Base-by-base conservation (phyloP, 2,329 filamentous ascomycete species). In the Aspergillus puulaauensis region DNA sequence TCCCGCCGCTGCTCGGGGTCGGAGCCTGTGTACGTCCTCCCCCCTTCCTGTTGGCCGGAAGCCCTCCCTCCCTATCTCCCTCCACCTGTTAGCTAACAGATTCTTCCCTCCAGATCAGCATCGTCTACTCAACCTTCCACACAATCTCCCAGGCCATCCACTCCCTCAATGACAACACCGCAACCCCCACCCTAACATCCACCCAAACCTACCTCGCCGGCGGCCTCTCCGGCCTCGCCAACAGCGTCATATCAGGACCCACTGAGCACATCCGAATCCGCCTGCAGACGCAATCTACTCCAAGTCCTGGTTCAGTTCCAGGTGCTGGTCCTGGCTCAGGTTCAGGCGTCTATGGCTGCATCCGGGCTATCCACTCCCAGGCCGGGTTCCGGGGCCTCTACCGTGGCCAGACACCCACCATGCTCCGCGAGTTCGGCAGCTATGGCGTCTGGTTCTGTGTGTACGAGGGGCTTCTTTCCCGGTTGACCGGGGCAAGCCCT, bases 261-360 rank as follows among this genome's bases (percentile, higher is more conserved):
- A 96, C 97, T 70, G 93, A 97, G 79, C 93, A 97, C 79, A 89
- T 97, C 69, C 89, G 93, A 66, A 98, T 98, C 77, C 83, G 93
- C 14, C 81, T 98, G 58, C 93, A 97, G 78, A 95, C 92, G 17
- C 93, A 97, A 77, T 92, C 93, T n/a, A 6, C 21, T 1, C 43
- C 43, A 21, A 5, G 15, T 14, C 4, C 24, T 9, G 3, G 12
- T 7, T 24, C 44, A 47, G 9, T 2, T 2, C 19, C 19, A 19
- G 19, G 19, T 19, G 19, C 19, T 19, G 19, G 19, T 8, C 1
- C 24, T 6, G 3, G 11, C 3, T 15, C 21, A 15, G 5, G 11
- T 33, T 0, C 70, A 17, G 93, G 93, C 0, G 93, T 93, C 0
- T 73, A 90, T 37, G 92, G 96, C 80, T 97, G 93, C 77, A 87